Base-by-base conservation (phyloP, 148 eudicot genomes). In the Fagopyrum esculentum region DNA sequence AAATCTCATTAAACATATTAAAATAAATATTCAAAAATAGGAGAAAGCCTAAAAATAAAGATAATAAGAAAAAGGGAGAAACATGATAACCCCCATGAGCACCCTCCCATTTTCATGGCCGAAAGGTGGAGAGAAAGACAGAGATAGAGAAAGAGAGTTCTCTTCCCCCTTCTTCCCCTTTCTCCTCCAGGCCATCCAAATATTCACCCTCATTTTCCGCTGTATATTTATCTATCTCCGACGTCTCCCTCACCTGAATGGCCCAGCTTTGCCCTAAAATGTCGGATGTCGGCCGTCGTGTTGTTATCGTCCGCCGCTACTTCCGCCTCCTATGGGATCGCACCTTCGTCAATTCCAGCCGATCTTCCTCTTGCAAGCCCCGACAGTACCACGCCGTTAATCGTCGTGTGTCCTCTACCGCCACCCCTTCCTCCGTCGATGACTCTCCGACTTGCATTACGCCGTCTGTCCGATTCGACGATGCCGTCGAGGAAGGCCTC, bases 361-460 rank as follows among this genome's bases (percentile, higher is more conserved):
- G 68, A 6, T 16, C 68, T 6, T 3, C 45, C 56, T 17, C 49
- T 10, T 63, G 79, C 3, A 83, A 78, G 73, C 73, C 86, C 2
- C 60, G 80, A 16, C 76, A 64, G 6, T 86, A 86, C 55, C 44
- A 64, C 6, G 83, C 81, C 59, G 52, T 86, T 29, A 75, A 79
- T 3, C 66, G 60, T 16, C 56, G 78, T 12, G 73, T 48, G 70
- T 12, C 47, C 50, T 7, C 74, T 52, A 4, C 19, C 56, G 4
- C 49, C 29, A 44, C 46, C 46, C 49, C 76, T 77, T 46, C 55
- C 74, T 40, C 81, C 5, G 51, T 78, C 22, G 22, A 22, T 59
- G n/a, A 13, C 73, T 63, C 68, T 26, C 68, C 68, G 5, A 9
- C 68, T 11, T 19, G 30, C 63, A 30, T 30, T 7, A 57, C 63